Base-by-base conservation (phyloP, 208 protist genomes). In the Leishmania amazonensis region DNA sequence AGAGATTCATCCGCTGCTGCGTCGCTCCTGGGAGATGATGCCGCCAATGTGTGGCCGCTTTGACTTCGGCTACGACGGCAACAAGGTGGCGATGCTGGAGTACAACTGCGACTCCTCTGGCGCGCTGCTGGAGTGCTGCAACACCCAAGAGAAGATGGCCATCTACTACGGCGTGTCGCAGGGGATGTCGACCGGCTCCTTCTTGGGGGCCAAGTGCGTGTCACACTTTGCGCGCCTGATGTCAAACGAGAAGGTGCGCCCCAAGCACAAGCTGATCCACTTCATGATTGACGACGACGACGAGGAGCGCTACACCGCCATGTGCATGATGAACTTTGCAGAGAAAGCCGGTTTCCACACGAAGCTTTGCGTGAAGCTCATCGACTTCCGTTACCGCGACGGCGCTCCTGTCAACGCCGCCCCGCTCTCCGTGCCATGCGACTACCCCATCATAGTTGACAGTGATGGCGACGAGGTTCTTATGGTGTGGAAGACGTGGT, bases 401-500 rank as follows among this genome's bases (percentile, higher is more conserved):
- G 64, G 53, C 19, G 47, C 76, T 38, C 76, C 81, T 38, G 84
- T 35, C 9, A 75, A 87, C 62, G 58, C 75, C 31, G 78, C 79
- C 3, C 80, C 85, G 38, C 72, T 85, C 71, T 65, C 80, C 31
- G 64, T 72, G 45, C 79, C 76, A 74, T 88, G 75, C 75, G 84
- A 89, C 45, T 81, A 92, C 74, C 78, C 75, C 19, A 75, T 75
- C 17, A 92, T 97, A 70, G 79, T 94, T n/a, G 92, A 96, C 78
- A 72, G 79, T 35, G 91, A 96, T 35, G 86, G 87, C 11, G 91
- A 93, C 78, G 84, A 90, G 80, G 90, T 97, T 60, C 81, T 89
- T 51, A 74, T 96, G 76, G 92, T 97, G 76, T 97, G 91, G 93
- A 97, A 97, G 88, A 94, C 89, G 40, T 97, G 94, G 93, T 94